A percentile compares a stretch with the other conserved stretches of the same genome.
These are phyloP conservation scores for Diaporthe sp. DNA, from an alignment of 2,329 filamentous ascomycete species.

Conservation along the genomic window DNA sequence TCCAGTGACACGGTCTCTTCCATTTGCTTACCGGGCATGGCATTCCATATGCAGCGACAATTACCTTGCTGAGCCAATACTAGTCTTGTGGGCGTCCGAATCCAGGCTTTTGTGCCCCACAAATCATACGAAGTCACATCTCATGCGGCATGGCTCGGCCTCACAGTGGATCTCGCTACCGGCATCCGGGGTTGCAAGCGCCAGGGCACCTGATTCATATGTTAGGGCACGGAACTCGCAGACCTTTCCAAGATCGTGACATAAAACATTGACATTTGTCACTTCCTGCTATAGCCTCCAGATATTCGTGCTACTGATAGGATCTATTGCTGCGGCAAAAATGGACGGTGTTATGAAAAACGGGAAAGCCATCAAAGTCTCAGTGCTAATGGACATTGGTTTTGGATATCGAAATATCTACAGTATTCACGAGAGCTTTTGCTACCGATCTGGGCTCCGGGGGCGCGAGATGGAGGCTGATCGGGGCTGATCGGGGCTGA, in stretches of 20 bases:
- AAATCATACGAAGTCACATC: slow-evolving; percentile 8
- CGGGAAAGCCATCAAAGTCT: neutral
- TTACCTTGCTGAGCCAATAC: slow-evolving; percentile 8
- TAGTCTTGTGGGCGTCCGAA: neutral
- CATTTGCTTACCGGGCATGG: neutral
- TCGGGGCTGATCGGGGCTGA: neutral
- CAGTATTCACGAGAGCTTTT: no score
- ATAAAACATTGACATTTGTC: neutral
- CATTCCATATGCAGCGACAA: neutral
- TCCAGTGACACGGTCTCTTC: neutral
- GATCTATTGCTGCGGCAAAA: neutral
- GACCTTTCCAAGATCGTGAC: neutral
- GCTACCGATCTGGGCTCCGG: neutral
- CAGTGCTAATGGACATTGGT: neutral
- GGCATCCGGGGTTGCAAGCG: neutral
- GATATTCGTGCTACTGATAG: neutral
- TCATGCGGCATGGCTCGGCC: slow-evolving; percentile 1
- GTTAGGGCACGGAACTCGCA: neutral
- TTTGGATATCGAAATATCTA: no score
- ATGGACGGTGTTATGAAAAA: neutral
- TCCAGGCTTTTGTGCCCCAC: neutral
- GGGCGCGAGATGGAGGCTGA: neutral
- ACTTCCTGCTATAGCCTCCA: neutral
- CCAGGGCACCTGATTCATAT: neutral
- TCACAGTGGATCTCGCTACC: slow-evolving; percentile 17